These are phyloP conservation scores for Eucalyptus regnans DNA, from an alignment of 345 rosid genomes.

Conservation along the genomic window DNA sequence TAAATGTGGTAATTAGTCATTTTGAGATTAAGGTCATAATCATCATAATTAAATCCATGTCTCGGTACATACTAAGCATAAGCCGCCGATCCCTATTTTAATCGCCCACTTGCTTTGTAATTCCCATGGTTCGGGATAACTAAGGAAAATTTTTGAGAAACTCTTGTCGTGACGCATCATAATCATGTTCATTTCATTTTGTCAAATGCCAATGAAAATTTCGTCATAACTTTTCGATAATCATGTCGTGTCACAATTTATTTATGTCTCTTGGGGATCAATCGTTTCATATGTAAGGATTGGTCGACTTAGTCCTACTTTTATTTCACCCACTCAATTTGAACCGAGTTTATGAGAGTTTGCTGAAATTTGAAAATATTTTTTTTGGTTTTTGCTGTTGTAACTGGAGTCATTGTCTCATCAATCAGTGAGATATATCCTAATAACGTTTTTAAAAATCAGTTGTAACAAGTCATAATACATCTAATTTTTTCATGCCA, in stretches of 20 bases:
- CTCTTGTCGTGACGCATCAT: neutral
- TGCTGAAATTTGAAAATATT: neutral
- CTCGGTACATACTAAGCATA: neutral
- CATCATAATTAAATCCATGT: neutral
- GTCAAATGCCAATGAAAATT: no score
- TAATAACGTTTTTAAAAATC: neutral
- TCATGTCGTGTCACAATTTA: no score
- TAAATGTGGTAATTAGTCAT: neutral
- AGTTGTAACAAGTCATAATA: neutral
- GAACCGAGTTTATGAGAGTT: neutral
- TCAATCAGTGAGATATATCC: neutral
- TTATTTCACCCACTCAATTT: neutral
- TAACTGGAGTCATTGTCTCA: no score
- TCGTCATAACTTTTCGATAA: neutral
- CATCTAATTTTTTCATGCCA: neutral
- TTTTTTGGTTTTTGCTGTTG: no score
- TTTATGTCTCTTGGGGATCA: neutral
- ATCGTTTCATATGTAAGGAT: neutral
- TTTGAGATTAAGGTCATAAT: neutral
- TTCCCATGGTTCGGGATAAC: neutral
- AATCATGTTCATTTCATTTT: no score
- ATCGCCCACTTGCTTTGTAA: neutral
- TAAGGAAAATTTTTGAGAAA: neutral
- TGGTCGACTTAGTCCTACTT: neutral
- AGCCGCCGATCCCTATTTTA: neutral